Evolutionary conservation across 768 basidiomycete genomes (phyloP), one percentile per base, ranked within the genome.

Genomic region (Royoungia palumana): DNA sequence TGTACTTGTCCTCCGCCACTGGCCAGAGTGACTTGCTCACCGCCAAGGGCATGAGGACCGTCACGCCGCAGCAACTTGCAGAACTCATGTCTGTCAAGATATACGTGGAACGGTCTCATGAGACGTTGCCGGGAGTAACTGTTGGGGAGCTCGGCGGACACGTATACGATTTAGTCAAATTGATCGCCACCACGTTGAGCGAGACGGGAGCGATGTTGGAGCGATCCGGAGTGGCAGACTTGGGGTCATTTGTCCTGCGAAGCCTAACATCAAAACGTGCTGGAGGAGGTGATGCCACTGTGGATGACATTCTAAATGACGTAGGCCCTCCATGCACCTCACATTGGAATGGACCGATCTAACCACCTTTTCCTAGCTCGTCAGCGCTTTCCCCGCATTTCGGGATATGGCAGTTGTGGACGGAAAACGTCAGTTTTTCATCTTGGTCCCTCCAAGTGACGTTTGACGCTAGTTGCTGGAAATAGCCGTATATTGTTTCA

Each of bases 401-500:
- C 78, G 73, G 47, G 92, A 95, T 63, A 86, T 88, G 81, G 74
- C 78, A 21, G 48, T 76, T 6, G 80, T 93, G 10, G 66, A 87
- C 36, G 81, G 75, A 27, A 73, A 77, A 66, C 77, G 89, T 89
- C 45, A 55, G 67, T 61, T 25, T 42, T 46, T 51, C 41, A 57
- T 50, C 32, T 44, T 48, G 34, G 36, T 42, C 32, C n/a, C 19
- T 24, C 35, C 20, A 41, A 36, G 39, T 53, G 20, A 13, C 19
- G 32, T 41, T 48, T 4, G 42, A 39, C 41, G 40, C 25, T 32
- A 14, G 21, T 42, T 27, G 20, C 20, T 39, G 44, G 32, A 38
- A 36, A 47, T 30, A 91, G 89, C 80, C n/a, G 75, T 92, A 20
- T 94, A 90, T 68, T 81, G 89, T 61, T 90, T 92, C 77, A 93